Evolutionary conservation across 345 rosid genomes (phyloP).

Genomic region (Gossypium stocksii): DNA sequence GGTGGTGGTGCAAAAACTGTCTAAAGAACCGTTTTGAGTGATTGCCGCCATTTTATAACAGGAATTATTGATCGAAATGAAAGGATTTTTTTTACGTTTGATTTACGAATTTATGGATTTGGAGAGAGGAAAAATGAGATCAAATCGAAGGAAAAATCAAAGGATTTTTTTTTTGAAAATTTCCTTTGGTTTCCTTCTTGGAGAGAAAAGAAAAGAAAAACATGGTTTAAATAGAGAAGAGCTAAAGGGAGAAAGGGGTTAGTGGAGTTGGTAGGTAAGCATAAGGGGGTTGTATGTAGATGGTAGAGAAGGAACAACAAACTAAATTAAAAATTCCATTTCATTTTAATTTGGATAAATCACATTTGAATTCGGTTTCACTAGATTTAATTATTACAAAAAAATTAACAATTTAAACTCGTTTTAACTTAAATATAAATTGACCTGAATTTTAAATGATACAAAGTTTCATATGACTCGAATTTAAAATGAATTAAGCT

Average conservation of each 20-base stretch:
- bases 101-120: neutral
- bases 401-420: too few relatives aligned
- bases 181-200: conserved; percentile 25
- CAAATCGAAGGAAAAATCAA: neutral
- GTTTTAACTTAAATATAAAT: too few relatives aligned
- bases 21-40: conserved; percentile 3
- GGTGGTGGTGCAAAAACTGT: conserved; percentile 20
- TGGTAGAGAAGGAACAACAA: too few relatives aligned
- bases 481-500: too few relatives aligned
- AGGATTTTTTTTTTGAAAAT: neutral
- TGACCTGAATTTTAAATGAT: too few relatives aligned
- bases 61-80: neutral
- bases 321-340: too few relatives aligned
- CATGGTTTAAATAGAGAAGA: conserved; percentile 14
- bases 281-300: too few relatives aligned
- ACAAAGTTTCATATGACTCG: too few relatives aligned
- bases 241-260: too few relatives aligned
- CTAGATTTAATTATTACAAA: too few relatives aligned
- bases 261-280: neutral
- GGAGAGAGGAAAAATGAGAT: neutral
- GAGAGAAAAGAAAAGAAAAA: neutral
- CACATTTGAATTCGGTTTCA: too few relatives aligned
- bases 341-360: fast-evolving
- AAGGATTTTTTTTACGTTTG: neutral
- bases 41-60: conserved; percentile 8